Base-by-base conservation (phyloP, 2,329 filamentous ascomycete genomes). In the Penicillium hordei region DNA sequence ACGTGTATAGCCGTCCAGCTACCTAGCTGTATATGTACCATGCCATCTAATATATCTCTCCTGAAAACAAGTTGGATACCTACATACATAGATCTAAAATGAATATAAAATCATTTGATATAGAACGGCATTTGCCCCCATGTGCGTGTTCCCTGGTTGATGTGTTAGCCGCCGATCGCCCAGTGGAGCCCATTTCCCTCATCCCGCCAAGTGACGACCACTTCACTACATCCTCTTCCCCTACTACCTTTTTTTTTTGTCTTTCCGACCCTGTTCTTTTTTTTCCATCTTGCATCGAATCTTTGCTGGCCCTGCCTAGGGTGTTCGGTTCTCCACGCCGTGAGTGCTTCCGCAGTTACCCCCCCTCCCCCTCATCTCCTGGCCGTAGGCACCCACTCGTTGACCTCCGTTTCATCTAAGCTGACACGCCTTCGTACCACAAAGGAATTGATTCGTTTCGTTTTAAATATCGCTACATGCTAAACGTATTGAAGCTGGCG, bases 101-200 rank as follows among this genome's bases (percentile, higher is more conserved):
- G 13, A 5, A 17, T n/a, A 33, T 21, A 21, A 21, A 36, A 17
- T 19, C 9, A 19, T 10, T 40, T 49, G 43, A 38, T 36, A 39
- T 48, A 25, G 7, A 31, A 33, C 19, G 42, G 9, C 42, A 44
- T 33, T 42, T 29, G 19, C 52, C 44, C 43, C 27, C 52, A 55
- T 49, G 44, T 65, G 57, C 39, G 34, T 53, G 57, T 63, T 61
- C 63, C 61, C 59, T 64, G 58, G 68, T 65, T 68, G 62, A 63
- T 67, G 62, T 68, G 62, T 68, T 67, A 72, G 65, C 68, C 64
- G 70, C 69, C 60, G 70, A 73, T 73, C 71, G 68, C 63, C 57
- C 67, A 66, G 66, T 71, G 69, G 69, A 71, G 68, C 68, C 60
- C 55, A 53, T 61, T 57, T 61, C 62, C 54, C 52, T 61, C 68